These are phyloP conservation scores for Aristolochia fimbriata DNA, from an alignment of 164 flowering plant genomes.

Conservation along the genomic window DNA sequence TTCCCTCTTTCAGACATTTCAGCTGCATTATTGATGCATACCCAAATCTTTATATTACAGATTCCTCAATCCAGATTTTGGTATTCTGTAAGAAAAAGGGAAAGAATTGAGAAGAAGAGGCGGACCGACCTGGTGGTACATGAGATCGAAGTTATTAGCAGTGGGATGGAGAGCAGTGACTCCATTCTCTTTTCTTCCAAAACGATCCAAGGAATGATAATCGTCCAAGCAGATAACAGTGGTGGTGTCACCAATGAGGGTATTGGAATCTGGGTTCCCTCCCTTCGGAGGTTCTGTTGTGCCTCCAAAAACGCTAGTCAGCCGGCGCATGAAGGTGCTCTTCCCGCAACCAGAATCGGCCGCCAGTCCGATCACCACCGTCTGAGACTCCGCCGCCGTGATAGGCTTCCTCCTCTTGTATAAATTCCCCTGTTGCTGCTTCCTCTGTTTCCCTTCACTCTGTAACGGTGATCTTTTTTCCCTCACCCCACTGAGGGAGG, in stretches of 20 bases:
- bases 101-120: background rate
- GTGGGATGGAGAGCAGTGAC: constrained; percentile 85
- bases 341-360: constrained; percentile 90
- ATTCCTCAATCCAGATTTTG: too few relatives aligned
- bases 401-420: background rate
- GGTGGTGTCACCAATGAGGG: constrained; percentile 70
- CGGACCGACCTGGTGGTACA: constrained; percentile 47
- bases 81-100: too few relatives aligned
- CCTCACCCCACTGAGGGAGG: background rate
- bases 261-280: constrained; percentile 84
- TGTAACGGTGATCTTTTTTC: background rate
- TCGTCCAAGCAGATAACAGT: constrained; percentile 82
- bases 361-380: constrained; percentile 77
- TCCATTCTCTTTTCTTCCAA: constrained; percentile 69
- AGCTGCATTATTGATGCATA: constrained; percentile 27
- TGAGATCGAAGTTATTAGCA: constrained; percentile 76
- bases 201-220: constrained; percentile 72
- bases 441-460: too few relatives aligned
- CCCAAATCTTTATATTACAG: too few relatives aligned
- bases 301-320: constrained; percentile 80
- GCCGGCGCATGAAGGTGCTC: constrained; percentile 82
- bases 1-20: constrained; percentile 55
- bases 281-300: constrained; percentile 83
- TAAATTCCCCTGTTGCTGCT: too few relatives aligned
- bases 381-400: constrained; percentile 26